Percentiles rank a stretch among this genome's conserved stretches.
Evolutionary conservation across 441 rosid genomes (phyloP).

Genomic region (Cnidoscolus chayamansa): DNA sequence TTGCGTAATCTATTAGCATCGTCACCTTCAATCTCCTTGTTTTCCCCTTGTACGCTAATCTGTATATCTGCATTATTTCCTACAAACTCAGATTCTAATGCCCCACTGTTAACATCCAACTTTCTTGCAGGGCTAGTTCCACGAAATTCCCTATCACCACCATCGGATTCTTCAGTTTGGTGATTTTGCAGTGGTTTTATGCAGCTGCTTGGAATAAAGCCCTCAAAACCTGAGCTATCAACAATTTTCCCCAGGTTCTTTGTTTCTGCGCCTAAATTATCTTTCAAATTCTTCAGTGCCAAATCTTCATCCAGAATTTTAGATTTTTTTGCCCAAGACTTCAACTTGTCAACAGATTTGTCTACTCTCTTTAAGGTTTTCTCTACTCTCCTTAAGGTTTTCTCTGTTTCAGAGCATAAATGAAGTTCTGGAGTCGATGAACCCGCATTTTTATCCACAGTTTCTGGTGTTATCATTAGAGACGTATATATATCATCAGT

Average conservation of each 20-base stretch:
- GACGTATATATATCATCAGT: conserved; percentile 19
- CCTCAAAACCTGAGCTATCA: conserved; percentile 8
- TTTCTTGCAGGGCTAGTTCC: conserved; percentile 14
- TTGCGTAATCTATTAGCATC: conserved; percentile 8
- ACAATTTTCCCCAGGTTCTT: conserved; percentile 8
- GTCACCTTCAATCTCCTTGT: conserved; percentile 4
- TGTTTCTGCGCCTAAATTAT: neutral
- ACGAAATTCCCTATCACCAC: neutral
- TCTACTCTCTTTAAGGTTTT: conserved; percentile 6
- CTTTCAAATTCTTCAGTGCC: neutral
- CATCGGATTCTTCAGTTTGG: neutral
- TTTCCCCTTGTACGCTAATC: neutral
- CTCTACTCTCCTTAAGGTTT: conserved; percentile 3
- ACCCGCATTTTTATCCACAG: neutral
- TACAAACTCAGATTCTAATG: neutral
- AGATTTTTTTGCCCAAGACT: conserved; percentile 17
- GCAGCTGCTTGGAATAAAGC: neutral
- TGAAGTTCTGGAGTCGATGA: neutral
- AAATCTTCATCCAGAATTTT: neutral
- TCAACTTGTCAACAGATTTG: conserved; percentile 11
- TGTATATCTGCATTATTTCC: neutral
- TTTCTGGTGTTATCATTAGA: conserved; percentile 8
- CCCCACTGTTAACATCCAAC: conserved; percentile 18
- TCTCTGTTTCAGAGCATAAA: conserved; percentile 3
- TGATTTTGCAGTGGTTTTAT: conserved; percentile 10